Percentiles rank a stretch among this genome's conserved stretches.
phyloP scores from a whole-genome alignment of 2,329 filamentous ascomycete genomes.

The Colletotrichum spinosum region DNA sequence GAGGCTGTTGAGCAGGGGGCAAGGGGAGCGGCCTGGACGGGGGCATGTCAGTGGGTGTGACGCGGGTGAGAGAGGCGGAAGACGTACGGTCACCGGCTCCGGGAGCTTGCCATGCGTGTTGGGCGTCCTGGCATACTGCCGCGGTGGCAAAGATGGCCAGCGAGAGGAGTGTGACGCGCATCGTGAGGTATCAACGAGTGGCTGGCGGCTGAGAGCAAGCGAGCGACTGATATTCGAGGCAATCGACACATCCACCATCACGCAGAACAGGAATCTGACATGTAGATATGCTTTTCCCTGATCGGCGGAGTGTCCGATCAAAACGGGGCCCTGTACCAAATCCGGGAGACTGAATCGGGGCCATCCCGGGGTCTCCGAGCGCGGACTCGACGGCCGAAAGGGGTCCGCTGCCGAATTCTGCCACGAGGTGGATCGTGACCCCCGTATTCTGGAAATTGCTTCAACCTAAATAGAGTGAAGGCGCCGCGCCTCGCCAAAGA shows the following conservation, averaged over 20 bases:
- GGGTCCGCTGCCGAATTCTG: background rate
- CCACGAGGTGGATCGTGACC: constrained; percentile 10
- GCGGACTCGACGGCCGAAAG: constrained; percentile 12
- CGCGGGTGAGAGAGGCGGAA: too few relatives aligned
- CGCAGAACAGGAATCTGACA: background rate
- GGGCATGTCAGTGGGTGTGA: background rate
- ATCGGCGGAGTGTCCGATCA: constrained; percentile 23
- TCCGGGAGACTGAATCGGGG: background rate
- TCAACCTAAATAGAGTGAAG: constrained; percentile 17
- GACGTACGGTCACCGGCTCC: constrained; percentile 3
- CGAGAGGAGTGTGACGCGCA: background rate
- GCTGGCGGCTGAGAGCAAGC: constrained; percentile 5
- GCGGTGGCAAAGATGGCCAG: constrained; percentile 11
- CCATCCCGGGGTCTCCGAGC: constrained; percentile 11
- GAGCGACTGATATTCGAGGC: too few relatives aligned
- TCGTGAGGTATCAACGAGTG: constrained; percentile 4
- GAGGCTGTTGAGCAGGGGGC: constrained; percentile 41
- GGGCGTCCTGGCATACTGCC: constrained; percentile 15
- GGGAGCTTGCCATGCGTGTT: constrained; percentile 10
- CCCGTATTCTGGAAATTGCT: constrained; percentile 31
- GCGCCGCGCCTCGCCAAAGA: background rate
- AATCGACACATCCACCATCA: background rate
- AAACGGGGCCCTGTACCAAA: background rate
- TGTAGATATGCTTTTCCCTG: constrained; percentile 27
- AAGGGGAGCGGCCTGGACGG: constrained; percentile 30